phyloP scores from a whole-genome alignment of 1,139 yeast species.

The Candida tunisiensis region DNA sequence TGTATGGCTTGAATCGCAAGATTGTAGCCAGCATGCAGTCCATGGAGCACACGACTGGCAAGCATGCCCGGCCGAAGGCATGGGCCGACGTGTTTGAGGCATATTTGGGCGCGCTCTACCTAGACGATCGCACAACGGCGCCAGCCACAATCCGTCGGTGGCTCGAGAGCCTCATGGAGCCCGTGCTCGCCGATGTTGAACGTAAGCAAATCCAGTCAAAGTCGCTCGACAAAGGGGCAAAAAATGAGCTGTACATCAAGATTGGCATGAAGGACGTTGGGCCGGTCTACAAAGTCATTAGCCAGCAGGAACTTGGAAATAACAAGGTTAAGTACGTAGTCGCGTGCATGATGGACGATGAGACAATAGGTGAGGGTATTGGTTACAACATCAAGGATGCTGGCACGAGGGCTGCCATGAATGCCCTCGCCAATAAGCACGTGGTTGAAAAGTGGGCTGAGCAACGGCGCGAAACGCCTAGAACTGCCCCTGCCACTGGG shows the following conservation, averaged over 20 bases:
- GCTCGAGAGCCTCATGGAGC: slow-evolving; percentile 38
- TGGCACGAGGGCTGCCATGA: slow-evolving; percentile 59
- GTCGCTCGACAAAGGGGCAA: slow-evolving; percentile 43
- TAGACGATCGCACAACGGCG: slow-evolving; percentile 31
- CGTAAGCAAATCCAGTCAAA: slow-evolving; percentile 15
- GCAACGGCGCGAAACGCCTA: slow-evolving; percentile 27
- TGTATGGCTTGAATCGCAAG: slow-evolving; percentile 52
- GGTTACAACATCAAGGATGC: slow-evolving; percentile 48
- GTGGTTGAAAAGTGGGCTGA: slow-evolving; percentile 48
- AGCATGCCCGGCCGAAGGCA: slow-evolving; percentile 25
- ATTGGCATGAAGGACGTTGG: slow-evolving; percentile 61
- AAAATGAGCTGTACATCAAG: slow-evolving; percentile 57
- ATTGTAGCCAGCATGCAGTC: slow-evolving; percentile 24
- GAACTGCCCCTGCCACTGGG: neutral
- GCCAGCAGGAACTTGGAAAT: slow-evolving; percentile 8
- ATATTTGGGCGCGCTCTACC: slow-evolving; percentile 67
- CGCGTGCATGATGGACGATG: slow-evolving; percentile 43
- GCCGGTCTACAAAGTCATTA: slow-evolving; percentile 43
- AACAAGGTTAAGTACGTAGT: slow-evolving; percentile 38
- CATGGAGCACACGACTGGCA: slow-evolving; percentile 2
- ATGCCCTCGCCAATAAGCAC: slow-evolving; percentile 41
- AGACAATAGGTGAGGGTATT: slow-evolving; percentile 37
- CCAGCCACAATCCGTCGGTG: slow-evolving; percentile 37
- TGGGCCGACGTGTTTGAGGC: slow-evolving; percentile 81
- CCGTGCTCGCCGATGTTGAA: slow-evolving; percentile 26